Evolutionary conservation across 192 early-diverging fungal genomes (phyloP).

Genomic region (Lobosporangium transversale): DNA sequence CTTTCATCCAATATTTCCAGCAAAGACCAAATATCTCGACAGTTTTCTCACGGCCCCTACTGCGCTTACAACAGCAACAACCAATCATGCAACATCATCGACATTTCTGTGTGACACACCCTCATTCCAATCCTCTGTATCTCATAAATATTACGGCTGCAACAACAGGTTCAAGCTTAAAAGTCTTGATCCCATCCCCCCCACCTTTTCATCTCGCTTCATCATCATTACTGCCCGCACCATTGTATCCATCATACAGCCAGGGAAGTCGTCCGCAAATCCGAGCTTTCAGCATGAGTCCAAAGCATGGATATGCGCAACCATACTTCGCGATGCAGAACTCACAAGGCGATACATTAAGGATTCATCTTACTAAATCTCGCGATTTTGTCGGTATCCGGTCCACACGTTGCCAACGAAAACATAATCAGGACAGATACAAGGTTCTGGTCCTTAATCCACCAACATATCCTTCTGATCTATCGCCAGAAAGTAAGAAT

Average conservation of each 20-base stretch:
- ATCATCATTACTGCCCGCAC: not conserved
- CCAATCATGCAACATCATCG: no score
- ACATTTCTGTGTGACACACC: no score
- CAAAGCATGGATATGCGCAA: slow-evolving; percentile 8
- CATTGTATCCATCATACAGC: no score
- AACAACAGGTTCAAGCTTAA: no score
- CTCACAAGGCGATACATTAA: slow-evolving; percentile 49
- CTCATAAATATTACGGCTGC: no score
- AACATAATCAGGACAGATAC: slow-evolving; percentile 66
- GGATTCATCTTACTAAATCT: slow-evolving; percentile 57
- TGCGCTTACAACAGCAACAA: not conserved
- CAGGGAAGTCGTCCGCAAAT: not conserved
- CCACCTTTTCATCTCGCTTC: not conserved
- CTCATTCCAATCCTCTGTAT: not conserved
- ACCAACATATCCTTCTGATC: slow-evolving; percentile 10
- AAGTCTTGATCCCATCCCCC: not conserved
- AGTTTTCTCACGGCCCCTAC: slow-evolving; percentile 1
- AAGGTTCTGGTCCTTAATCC: slow-evolving; percentile 55
- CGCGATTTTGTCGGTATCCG: slow-evolving; percentile 61
- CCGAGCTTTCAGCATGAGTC: slow-evolving; percentile 3
- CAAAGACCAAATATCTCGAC: not conserved
- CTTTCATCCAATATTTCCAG: not conserved
- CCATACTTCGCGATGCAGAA: slow-evolving; percentile 47
- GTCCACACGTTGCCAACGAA: slow-evolving; percentile 64
- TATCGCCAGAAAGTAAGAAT: no score